Evolutionary conservation across 1,139 yeast genomes (phyloP).

Genomic region (Protomyces gravidus): DNA sequence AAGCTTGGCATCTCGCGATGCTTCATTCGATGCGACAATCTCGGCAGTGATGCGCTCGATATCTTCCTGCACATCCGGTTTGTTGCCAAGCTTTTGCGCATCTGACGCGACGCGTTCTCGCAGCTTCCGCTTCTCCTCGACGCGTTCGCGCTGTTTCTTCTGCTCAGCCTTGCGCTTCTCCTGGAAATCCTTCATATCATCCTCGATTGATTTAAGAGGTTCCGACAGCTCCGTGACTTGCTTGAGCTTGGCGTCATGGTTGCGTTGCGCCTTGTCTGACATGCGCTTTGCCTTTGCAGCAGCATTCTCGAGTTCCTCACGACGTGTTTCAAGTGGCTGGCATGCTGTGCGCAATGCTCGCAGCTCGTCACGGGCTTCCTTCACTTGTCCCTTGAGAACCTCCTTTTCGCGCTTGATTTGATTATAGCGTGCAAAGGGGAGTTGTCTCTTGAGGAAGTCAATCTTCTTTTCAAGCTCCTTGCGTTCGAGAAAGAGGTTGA

Average conservation of each 20-base stretch:
- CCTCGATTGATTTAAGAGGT: slow-evolving; percentile 9
- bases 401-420: slow-evolving; percentile 36
- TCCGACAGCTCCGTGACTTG: not conserved
- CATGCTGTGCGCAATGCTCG: slow-evolving; percentile 42
- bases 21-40: slow-evolving; percentile 45
- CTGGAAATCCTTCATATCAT: not conserved
- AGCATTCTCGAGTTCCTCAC: slow-evolving; percentile 12
- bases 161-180: slow-evolving; percentile 13
- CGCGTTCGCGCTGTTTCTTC: slow-evolving; percentile 12
- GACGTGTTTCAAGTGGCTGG: slow-evolving; percentile 24
- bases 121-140: slow-evolving; percentile 35
- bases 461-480: slow-evolving; percentile 31
- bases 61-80: slow-evolving; percentile 50
- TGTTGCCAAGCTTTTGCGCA: slow-evolving; percentile 37
- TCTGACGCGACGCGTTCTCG: slow-evolving; percentile 39
- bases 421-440: slow-evolving; percentile 32
- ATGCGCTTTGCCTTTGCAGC: slow-evolving; percentile 11
- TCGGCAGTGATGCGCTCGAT: slow-evolving; percentile 52
- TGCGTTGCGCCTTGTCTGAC: slow-evolving; percentile 1
- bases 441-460: slow-evolving; percentile 21
- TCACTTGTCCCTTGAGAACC: slow-evolving; percentile 39
- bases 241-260: slow-evolving; percentile 6
- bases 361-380: slow-evolving; percentile 47
- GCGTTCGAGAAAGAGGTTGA: slow-evolving; percentile 35
- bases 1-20: slow-evolving; percentile 36